Evolutionary conservation across 805 yeast genomes (phyloP), one percentile per base, ranked within the genome.

Genomic region (Dipodascus albidus): DNA sequence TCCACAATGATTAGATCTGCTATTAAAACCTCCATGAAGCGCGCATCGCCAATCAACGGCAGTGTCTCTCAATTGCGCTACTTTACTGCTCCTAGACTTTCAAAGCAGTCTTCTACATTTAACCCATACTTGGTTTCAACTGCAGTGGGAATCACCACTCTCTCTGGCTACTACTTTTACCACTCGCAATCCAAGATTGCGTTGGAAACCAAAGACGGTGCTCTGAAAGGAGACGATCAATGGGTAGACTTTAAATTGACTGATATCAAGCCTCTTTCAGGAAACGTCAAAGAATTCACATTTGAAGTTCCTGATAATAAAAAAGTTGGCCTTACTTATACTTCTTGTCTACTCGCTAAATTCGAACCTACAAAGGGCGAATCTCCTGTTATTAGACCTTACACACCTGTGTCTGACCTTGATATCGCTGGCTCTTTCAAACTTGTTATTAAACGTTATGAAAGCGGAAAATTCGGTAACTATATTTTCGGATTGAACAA

Each of bases 401-500:
- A 76, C 67, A 93, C 99, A 42, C 99, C 99, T 55, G 77, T 83
- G 50, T 78, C 87, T 47, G 88, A 83, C 64, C 71, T 76, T 51
- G 81, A 80, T 54, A 74, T 77, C 56, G 77, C 77, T 68, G 99
- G 99, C 51, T 67, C 77, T 52, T 73, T 95, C 61, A 87, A 87
- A 56, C 78, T 93, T 60, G 79, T 90, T 56, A 76, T 93, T 71
- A 93, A 93, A 79, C 79, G 74, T 57, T 93, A 93, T 74, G 85
- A 82, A 51, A 79, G 76, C 53, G 97, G 98, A 63, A 85, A 86
- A 72, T 82, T 89, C 80, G 79, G 91, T 53, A 74, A 74, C 65
- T 93, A 87, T 71, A 70, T 88, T 55, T 79, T 77, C 67, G 70
- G 70, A 55, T 79, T 91, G 67, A 82, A 85, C 69, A 80, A 78